A percentile compares a stretch with the other conserved stretches of the same genome.
Evolutionary conservation across 1,139 yeast genomes (phyloP).

Genomic region (Petasospora fabianii): DNA sequence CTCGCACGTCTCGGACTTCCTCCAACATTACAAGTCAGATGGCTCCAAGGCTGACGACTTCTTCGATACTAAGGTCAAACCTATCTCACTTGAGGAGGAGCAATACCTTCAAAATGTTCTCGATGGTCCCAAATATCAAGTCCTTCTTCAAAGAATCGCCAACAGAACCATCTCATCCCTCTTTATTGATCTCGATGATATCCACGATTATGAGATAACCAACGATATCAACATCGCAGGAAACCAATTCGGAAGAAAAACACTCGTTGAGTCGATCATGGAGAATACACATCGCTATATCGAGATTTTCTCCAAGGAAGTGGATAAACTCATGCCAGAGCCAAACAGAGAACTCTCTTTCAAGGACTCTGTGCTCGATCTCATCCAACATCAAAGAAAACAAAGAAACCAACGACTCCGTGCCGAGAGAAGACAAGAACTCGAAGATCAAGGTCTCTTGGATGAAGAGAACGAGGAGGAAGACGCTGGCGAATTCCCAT

Average conservation of each 20-base stretch:
- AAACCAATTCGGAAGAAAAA: conserved; percentile 26
- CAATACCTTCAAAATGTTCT: conserved; percentile 28
- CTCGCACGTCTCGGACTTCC: conserved; percentile 51
- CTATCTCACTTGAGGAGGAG: conserved; percentile 24
- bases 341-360: conserved; percentile 76
- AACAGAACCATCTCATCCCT: conserved; percentile 73
- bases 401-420: conserved; percentile 73
- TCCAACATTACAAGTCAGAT: conserved; percentile 53
- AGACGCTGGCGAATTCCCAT: conserved; percentile 62
- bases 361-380: conserved; percentile 89
- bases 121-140: conserved; percentile 70
- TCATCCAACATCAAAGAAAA: conserved; percentile 84
- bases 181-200: conserved; percentile 78
- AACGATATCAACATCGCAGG: conserved; percentile 30
- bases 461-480: conserved; percentile 24
- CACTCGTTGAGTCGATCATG: conserved; percentile 55
- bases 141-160: conserved; percentile 72
- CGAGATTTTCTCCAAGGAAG: conserved; percentile 69
- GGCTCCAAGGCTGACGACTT: conserved; percentile 30
- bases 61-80: conserved; percentile 32
- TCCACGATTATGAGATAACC: conserved; percentile 54
- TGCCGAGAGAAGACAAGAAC: conserved; percentile 60
- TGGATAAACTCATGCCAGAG: conserved; percentile 80
- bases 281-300: conserved; percentile 75
- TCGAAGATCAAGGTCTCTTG: conserved; percentile 31